Conservation (phyloP, 1,284 basidiomycete species). For the Cryptococcus floricola region DNA sequence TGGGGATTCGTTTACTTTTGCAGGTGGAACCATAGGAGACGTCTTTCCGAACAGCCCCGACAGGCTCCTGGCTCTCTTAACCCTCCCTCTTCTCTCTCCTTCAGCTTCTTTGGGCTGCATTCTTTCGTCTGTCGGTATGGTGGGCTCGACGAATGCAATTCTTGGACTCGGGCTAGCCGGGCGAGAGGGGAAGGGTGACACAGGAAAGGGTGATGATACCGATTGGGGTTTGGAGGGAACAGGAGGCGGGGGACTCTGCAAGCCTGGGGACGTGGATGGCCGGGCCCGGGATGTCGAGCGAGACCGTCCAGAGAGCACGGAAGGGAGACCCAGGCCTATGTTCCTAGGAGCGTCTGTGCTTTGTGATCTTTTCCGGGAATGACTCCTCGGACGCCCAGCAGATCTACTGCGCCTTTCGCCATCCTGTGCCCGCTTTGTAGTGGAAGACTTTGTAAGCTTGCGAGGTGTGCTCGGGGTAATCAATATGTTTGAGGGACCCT, state of each 20-base stretch:
- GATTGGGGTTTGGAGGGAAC: slow-evolving; percentile 23
- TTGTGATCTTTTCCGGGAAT: slow-evolving; percentile 4
- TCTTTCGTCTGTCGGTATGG: slow-evolving; percentile 2
- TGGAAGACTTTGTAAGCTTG: slow-evolving; percentile 12
- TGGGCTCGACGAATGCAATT: slow-evolving; percentile 33
- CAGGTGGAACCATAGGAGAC: not conserved
- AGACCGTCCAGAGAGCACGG: slow-evolving; percentile 5
- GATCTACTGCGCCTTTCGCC: slow-evolving; percentile 13
- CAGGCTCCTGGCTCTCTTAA: slow-evolving; percentile 35
- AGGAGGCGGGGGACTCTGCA: slow-evolving; percentile 22
- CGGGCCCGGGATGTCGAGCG: slow-evolving; percentile 3
- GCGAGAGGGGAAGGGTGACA: slow-evolving; percentile 21
- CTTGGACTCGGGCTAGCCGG: slow-evolving; percentile 28
- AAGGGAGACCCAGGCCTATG: slow-evolving; percentile 40
- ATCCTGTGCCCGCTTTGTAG: slow-evolving; percentile 1
- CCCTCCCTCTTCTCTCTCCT: slow-evolving; percentile 13
- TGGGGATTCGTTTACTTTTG: not conserved
- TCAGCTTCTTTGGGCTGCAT: slow-evolving; percentile 2
- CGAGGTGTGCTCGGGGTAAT: slow-evolving; percentile 41
- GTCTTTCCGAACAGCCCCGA: slow-evolving; percentile 36
- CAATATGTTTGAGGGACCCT: slow-evolving; percentile 29
- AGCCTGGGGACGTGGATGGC: not conserved
- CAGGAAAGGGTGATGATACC: slow-evolving; percentile 34
- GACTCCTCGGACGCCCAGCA: slow-evolving; percentile 7
- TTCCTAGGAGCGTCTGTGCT: slow-evolving; percentile 23